Conservation (phyloP, 2,329 filamentous ascomycete genomes). For the Paraphaeosphaeria sporulosa region DNA sequence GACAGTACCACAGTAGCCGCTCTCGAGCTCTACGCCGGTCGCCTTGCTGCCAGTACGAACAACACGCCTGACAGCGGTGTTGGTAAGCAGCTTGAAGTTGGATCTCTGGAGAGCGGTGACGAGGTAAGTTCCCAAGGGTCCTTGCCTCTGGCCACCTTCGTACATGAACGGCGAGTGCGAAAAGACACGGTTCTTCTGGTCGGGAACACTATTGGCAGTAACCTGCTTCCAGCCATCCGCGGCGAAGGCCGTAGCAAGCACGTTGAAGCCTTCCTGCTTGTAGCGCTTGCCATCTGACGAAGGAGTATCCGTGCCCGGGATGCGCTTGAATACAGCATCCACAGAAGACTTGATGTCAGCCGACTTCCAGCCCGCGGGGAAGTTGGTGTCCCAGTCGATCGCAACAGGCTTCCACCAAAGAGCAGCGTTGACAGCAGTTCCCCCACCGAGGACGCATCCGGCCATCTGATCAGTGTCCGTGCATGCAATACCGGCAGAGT, state of each 20-base stretch:
- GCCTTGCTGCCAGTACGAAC: slow-evolving; percentile 68
- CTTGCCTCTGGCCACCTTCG: slow-evolving; percentile 69
- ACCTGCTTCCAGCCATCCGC: slow-evolving; percentile 70
- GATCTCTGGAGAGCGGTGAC: slow-evolving; percentile 64
- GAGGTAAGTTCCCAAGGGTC: slow-evolving; percentile 76
- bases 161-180: slow-evolving; percentile 74
- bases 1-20: slow-evolving; percentile 66
- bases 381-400: slow-evolving; percentile 75
- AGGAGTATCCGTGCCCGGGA: slow-evolving; percentile 72
- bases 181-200: slow-evolving; percentile 71
- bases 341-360: slow-evolving; percentile 67
- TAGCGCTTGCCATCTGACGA: slow-evolving; percentile 73
- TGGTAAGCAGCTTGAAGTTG: slow-evolving; percentile 73
- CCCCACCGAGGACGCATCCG: slow-evolving; percentile 74
- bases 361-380: slow-evolving; percentile 75
- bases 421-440: slow-evolving; percentile 71
- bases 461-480: slow-evolving; percentile 76
- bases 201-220: slow-evolving; percentile 65
- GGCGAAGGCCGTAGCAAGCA: slow-evolving; percentile 66
- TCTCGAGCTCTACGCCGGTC: slow-evolving; percentile 74
- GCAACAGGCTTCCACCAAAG: slow-evolving; percentile 73
- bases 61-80: slow-evolving; percentile 72
- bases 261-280: slow-evolving; percentile 70
- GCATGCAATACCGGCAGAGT: slow-evolving; percentile 70
- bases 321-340: slow-evolving; percentile 70